phyloP scores from a whole-genome alignment of 345 rosid species.

The Durio zibethinus region DNA sequence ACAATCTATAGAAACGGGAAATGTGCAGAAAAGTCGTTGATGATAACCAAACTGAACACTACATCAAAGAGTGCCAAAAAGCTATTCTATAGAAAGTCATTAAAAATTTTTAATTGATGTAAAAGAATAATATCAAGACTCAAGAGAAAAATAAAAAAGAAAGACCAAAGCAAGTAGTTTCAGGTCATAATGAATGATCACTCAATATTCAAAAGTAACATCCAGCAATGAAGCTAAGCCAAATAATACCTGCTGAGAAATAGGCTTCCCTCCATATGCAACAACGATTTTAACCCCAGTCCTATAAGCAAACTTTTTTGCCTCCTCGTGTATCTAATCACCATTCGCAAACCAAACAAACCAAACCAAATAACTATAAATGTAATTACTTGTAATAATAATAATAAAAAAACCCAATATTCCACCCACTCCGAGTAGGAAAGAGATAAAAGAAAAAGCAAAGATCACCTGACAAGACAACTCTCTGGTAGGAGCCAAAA shows the following conservation, averaged over 20 bases:
- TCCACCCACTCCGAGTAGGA: constrained; percentile 31
- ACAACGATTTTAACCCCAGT: constrained; percentile 92
- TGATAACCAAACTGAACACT: too few relatives aligned
- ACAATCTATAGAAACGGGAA: too few relatives aligned
- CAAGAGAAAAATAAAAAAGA: too few relatives aligned
- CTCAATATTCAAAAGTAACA: not conserved
- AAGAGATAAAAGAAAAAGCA: constrained; percentile 19
- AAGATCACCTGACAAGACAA: constrained; percentile 84
- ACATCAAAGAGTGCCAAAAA: too few relatives aligned
- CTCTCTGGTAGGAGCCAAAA: constrained; percentile 95
- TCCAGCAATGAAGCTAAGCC: not conserved
- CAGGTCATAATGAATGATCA: constrained; percentile 12
- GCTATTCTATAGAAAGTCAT: too few relatives aligned
- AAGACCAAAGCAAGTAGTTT: too few relatives aligned
- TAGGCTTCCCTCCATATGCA: constrained; percentile 97
- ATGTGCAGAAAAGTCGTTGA: too few relatives aligned
- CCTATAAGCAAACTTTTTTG: constrained; percentile 84
- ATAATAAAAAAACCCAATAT: too few relatives aligned
- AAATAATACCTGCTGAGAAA: constrained; percentile 66
- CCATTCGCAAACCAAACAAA: too few relatives aligned
- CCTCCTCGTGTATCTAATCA: constrained; percentile 92
- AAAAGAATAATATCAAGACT: too few relatives aligned
- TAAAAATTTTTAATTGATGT: too few relatives aligned
- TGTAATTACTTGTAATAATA: constrained; percentile 9
- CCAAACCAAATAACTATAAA: not conserved